Conservation (phyloP, 352 stramenopile species). For the Globisporangium emineosum region DNA sequence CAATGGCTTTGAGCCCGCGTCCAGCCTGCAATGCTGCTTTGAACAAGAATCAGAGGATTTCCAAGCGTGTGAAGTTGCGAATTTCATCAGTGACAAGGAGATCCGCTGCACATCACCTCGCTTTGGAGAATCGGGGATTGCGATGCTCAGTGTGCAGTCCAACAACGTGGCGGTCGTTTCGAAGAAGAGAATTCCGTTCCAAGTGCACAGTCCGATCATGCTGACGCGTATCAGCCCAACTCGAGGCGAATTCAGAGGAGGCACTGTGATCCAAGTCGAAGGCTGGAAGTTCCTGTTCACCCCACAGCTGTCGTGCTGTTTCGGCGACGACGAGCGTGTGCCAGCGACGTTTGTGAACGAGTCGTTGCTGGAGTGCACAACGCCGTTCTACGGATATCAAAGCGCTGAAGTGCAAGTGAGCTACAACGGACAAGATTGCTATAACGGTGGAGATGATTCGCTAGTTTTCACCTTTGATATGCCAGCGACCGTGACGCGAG, state of each 20-base stretch:
- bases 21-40: constrained; percentile 59
- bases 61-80: constrained; percentile 20
- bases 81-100: constrained; percentile 32
- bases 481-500: constrained; percentile 23
- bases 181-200: constrained; percentile 19
- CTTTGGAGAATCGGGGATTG: constrained; percentile 14
- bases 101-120: constrained; percentile 29
- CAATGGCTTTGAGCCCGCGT: constrained; percentile 39
- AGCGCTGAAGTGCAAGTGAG: constrained; percentile 37
- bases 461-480: constrained; percentile 44
- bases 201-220: constrained; percentile 28
- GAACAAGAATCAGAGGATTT: neutral
- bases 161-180: constrained; percentile 10
- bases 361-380: constrained; percentile 49
- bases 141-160: constrained; percentile 25
- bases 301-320: constrained; percentile 59
- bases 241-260: constrained; percentile 30
- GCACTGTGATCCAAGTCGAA: constrained; percentile 36
- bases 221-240: constrained; percentile 28
- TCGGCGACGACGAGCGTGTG: constrained; percentile 39
- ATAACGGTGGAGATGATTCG: constrained; percentile 25
- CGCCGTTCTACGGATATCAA: constrained; percentile 29
- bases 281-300: constrained; percentile 56
- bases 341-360: constrained; percentile 64
- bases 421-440: constrained; percentile 56